Percentiles rank a stretch among this genome's conserved stretches.
Conservation (phyloP, 2,329 filamentous ascomycete genomes). For the Penicillium sp. region DNA sequence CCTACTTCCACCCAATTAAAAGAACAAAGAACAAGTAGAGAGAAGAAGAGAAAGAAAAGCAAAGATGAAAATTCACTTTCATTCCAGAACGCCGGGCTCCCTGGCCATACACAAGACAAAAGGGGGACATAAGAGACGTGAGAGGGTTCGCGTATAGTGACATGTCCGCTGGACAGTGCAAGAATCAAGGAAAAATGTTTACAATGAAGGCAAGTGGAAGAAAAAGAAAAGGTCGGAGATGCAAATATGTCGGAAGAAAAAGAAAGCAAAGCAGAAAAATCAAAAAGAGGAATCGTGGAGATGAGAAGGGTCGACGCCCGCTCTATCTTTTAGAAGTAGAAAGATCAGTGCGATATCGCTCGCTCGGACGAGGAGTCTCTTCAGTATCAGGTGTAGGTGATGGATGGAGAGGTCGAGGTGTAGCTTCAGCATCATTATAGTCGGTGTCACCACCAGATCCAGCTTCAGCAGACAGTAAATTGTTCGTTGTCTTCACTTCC, state of each 20-base stretch:
- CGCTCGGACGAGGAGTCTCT: slow-evolving; percentile 30
- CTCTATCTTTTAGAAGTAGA: slow-evolving; percentile 14
- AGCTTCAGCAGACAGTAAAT: slow-evolving; percentile 8
- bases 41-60: slow-evolving; percentile 3
- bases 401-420: slow-evolving; percentile 38
- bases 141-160: slow-evolving; percentile 20
- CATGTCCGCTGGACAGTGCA: slow-evolving; percentile 21
- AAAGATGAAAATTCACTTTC: not conserved
- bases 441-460: slow-evolving; percentile 24
- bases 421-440: slow-evolving; percentile 35
- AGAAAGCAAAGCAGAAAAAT: slow-evolving; percentile 13
- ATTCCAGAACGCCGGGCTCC: slow-evolving; percentile 25
- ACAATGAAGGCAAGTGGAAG: slow-evolving; percentile 21
- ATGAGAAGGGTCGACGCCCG: not conserved
- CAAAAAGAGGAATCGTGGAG: slow-evolving; percentile 1
- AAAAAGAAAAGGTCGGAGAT: not conserved
- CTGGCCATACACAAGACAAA: slow-evolving; percentile 19
- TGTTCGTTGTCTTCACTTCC: slow-evolving; percentile 17
- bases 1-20: not conserved
- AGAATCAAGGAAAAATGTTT: slow-evolving; percentile 18
- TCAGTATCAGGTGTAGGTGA: slow-evolving; percentile 31
- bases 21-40: not conserved
- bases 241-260: slow-evolving; percentile 19
- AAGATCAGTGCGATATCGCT: slow-evolving; percentile 25
- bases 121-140: slow-evolving; percentile 30